Conservation (phyloP, 495 filamentous ascomycete genomes). For the Apiosordaria backusii region DNA sequence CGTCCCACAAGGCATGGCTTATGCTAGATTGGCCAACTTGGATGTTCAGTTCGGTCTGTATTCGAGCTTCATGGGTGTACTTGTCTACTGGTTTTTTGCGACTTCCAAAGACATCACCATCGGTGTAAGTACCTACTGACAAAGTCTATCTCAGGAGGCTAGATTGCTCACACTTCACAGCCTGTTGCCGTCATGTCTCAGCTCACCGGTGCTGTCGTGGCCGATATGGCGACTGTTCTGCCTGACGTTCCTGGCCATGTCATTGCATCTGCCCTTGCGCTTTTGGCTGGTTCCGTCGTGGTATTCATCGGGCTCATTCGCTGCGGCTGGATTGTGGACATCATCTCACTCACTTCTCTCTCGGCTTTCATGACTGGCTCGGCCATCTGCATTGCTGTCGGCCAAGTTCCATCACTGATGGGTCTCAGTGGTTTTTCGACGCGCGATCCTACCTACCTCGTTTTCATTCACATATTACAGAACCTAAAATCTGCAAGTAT, state of each 20-base stretch:
- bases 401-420: conserved; percentile 84
- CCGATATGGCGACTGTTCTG: conserved; percentile 50
- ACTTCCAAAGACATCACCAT: conserved; percentile 99
- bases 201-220: conserved; percentile 75
- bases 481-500: conserved; percentile 62
- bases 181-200: conserved; percentile 96
- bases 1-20: conserved; percentile 96
- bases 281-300: conserved; percentile 81
- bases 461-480: conserved; percentile 85
- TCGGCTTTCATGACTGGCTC: conserved; percentile 98
- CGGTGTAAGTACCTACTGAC: conserved; percentile 59
- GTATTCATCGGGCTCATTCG: conserved; percentile 73
- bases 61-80: conserved; percentile 95
- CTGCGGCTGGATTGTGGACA: conserved; percentile 89
- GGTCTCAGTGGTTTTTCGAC: conserved; percentile 76
- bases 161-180: conserved; percentile 40
- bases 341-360: conserved; percentile 88
- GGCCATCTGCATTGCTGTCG: conserved; percentile 82
- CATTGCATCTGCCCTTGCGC: conserved; percentile 74
- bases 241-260: conserved; percentile 58
- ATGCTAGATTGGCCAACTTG: conserved; percentile 79
- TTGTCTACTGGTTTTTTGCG: conserved; percentile 98
- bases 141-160: not conserved
- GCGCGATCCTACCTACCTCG: conserved; percentile 73
- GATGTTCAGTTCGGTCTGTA: conserved; percentile 83